Conservation (phyloP, 768 basidiomycete genomes). For the Mycena indigotica region DNA sequence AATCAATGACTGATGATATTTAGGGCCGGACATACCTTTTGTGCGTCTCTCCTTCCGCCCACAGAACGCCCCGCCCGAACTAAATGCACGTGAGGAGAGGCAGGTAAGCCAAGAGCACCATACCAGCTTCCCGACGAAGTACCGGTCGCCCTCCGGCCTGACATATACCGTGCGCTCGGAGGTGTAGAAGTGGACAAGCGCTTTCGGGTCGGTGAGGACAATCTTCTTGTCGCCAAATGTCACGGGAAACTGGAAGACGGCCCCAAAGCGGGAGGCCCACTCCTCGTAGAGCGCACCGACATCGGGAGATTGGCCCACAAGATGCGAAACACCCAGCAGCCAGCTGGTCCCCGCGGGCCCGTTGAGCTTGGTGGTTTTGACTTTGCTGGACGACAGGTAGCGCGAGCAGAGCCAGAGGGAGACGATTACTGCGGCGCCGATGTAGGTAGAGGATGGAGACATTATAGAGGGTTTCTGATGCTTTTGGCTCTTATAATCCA, state of each 20-base stretch:
- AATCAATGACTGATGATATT: too few relatives aligned
- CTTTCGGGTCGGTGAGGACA: slow-evolving; percentile 28
- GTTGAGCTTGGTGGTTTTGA: slow-evolving; percentile 7
- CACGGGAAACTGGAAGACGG: slow-evolving; percentile 13
- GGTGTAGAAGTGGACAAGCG: slow-evolving; percentile 25
- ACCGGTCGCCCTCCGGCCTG: slow-evolving; percentile 14
- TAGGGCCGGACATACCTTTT: slow-evolving; percentile 27
- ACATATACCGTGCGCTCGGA: slow-evolving; percentile 17
- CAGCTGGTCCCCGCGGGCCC: slow-evolving; percentile 18
- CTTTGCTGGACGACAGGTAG: slow-evolving; percentile 1
- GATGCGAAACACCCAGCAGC: slow-evolving; percentile 12
- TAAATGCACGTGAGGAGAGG: too few relatives aligned
- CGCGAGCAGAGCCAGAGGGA: slow-evolving; percentile 8
- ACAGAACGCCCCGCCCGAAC: slow-evolving; percentile 20
- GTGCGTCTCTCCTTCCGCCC: slow-evolving; percentile 26
- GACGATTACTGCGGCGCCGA: slow-evolving; percentile 5
- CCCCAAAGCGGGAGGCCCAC: slow-evolving; percentile 22
- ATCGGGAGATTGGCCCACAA: slow-evolving; percentile 2
- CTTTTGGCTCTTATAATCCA: too few relatives aligned
- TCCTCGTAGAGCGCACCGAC: slow-evolving; percentile 10
- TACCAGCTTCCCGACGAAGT: slow-evolving; percentile 4
- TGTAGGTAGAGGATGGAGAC: background rate
- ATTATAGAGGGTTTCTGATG: too few relatives aligned
- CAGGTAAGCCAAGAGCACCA: background rate
- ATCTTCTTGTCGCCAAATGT: slow-evolving; percentile 15